Evolutionary conservation across 257 asterid species (phyloP).

Genomic region (Mitragyna speciosa): DNA sequence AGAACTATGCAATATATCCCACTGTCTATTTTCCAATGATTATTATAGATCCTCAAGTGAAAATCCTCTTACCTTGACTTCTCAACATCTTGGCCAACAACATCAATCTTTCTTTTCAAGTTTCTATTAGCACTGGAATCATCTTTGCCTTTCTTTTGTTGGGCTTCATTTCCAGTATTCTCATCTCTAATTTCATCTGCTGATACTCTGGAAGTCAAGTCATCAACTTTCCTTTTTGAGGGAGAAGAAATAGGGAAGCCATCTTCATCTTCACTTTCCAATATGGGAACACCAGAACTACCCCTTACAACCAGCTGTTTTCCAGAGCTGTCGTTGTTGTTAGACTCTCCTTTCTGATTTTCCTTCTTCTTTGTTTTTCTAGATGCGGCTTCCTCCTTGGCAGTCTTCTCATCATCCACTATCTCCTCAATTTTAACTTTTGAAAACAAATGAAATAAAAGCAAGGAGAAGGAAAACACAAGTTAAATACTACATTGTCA

Average conservation of each 20-base stretch:
- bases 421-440: conserved; percentile 89
- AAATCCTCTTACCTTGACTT: conserved; percentile 45
- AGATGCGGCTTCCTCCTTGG: conserved; percentile 37
- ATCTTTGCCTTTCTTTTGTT: conserved; percentile 36
- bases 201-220: conserved; percentile 25
- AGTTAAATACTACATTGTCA: not conserved
- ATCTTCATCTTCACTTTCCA: conserved; percentile 94
- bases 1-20: not conserved
- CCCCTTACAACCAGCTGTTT: conserved; percentile 48
- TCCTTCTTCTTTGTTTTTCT: conserved; percentile 59
- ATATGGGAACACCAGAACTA: conserved; percentile 34
- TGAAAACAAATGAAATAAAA: conserved; percentile 15
- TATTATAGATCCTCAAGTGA: not conserved
- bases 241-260: conserved; percentile 66
- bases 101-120: conserved; percentile 58
- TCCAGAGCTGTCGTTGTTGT: conserved; percentile 37
- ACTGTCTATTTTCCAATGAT: not conserved
- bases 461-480: not conserved
- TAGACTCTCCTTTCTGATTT: conserved; percentile 32
- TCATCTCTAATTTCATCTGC: conserved; percentile 25
- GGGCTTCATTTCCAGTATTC: conserved; percentile 30
- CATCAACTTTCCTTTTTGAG: conserved; percentile 29
- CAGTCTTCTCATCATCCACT: conserved; percentile 63
- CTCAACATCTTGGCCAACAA: conserved; percentile 40
- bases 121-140: conserved; percentile 32